phyloP scores from a whole-genome alignment of 805 yeast genomes.

The Pichia heedii region DNA sequence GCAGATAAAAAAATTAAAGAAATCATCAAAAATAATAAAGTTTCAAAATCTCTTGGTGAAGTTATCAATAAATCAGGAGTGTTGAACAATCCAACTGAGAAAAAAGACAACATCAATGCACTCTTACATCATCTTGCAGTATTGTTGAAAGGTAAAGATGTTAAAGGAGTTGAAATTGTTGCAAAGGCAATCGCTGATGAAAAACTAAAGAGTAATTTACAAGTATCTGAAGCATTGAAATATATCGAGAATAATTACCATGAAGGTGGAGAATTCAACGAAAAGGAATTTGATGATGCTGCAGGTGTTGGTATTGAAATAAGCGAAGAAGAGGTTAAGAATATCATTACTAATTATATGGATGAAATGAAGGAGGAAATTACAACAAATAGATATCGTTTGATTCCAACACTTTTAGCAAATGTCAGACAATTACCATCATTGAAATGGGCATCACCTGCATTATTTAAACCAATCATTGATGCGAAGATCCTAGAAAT shows the following conservation, averaged over 20 bases:
- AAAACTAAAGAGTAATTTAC: conserved; percentile 57
- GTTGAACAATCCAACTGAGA: conserved; percentile 9
- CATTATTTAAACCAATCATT: conserved; percentile 75
- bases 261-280: conserved; percentile 26
- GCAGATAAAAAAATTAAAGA: conserved; percentile 71
- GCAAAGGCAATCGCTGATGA: conserved; percentile 56
- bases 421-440: conserved; percentile 63
- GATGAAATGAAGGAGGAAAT: conserved; percentile 51
- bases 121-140: conserved; percentile 74
- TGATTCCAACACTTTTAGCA: conserved; percentile 69
- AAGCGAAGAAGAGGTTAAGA: conserved; percentile 54
- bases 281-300: conserved; percentile 46
- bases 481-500: conserved; percentile 65
- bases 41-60: conserved; percentile 56
- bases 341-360: conserved; percentile 51
- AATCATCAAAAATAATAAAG: conserved; percentile 77
- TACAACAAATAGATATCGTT: conserved; percentile 64
- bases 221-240: conserved; percentile 72
- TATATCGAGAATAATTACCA: conserved; percentile 46
- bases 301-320: conserved; percentile 80
- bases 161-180: conserved; percentile 41
- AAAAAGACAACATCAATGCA: conserved; percentile 47
- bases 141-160: conserved; percentile 50
- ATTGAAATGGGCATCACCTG: conserved; percentile 90
- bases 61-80: conserved; percentile 39